phyloP scores from a whole-genome alignment of 2,329 filamentous ascomycete genomes.

The Leptosphaerulina australis region DNA sequence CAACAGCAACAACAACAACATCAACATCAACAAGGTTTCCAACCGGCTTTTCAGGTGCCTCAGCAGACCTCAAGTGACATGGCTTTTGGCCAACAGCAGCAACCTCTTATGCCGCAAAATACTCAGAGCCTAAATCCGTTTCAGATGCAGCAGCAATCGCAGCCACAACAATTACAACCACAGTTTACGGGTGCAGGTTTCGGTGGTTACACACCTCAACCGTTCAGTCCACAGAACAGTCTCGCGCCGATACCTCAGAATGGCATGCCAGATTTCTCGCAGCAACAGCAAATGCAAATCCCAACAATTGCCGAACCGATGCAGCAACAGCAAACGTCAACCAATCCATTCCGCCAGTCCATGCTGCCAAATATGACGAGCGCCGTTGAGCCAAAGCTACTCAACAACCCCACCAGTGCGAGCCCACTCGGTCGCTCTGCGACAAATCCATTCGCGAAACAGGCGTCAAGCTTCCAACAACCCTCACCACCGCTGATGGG shows the following conservation, averaged over 20 bases:
- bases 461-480: slow-evolving; percentile 40
- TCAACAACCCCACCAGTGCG: slow-evolving; percentile 42
- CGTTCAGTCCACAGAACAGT: slow-evolving; percentile 53
- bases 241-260: slow-evolving; percentile 59
- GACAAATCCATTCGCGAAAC: slow-evolving; percentile 87
- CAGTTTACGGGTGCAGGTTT: slow-evolving; percentile 79
- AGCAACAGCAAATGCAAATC: slow-evolving; percentile 36
- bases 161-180: slow-evolving; percentile 58
- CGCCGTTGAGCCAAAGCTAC: slow-evolving; percentile 35
- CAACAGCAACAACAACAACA: too few relatives aligned
- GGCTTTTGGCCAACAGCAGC: slow-evolving; percentile 40
- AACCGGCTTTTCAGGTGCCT: slow-evolving; percentile 41
- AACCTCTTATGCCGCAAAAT: slow-evolving; percentile 61
- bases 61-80: slow-evolving; percentile 49
- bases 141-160: slow-evolving; percentile 68
- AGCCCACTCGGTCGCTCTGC: slow-evolving; percentile 64
- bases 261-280: slow-evolving; percentile 54
- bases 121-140: slow-evolving; percentile 84
- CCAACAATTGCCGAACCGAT: slow-evolving; percentile 49
- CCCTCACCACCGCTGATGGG: slow-evolving; percentile 34
- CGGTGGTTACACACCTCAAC: slow-evolving; percentile 76
- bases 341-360: slow-evolving; percentile 93
- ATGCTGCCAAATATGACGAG: slow-evolving; percentile 63
- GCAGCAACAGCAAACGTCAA: slow-evolving; percentile 64
- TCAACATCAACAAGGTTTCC: too few relatives aligned